Conservation (phyloP, 805 yeast genomes). For the Metschnikowia santaceciliae region DNA sequence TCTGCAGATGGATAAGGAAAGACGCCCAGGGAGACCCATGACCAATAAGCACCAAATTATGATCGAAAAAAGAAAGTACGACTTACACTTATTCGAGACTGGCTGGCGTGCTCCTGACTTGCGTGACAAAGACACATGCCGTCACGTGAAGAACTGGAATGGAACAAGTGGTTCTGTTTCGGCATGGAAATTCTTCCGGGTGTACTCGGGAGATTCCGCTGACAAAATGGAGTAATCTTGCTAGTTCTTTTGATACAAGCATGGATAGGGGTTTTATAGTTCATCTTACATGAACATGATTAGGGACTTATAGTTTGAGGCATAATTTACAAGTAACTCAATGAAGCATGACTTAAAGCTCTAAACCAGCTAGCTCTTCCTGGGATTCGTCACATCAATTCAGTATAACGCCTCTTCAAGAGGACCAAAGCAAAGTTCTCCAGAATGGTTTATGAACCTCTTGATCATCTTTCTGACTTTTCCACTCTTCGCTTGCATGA, state of each 20-base stretch:
- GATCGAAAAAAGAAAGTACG: conserved; percentile 59
- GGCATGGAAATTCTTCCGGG: conserved; percentile 47
- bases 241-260: neutral
- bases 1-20: conserved; percentile 50
- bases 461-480: neutral
- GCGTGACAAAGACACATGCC: conserved; percentile 55
- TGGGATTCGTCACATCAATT: neutral
- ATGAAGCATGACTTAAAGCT: neutral
- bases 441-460: neutral
- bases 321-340: neutral
- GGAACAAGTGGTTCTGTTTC: conserved; percentile 77
- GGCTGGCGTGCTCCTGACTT: conserved; percentile 77
- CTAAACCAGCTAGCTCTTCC: neutral
- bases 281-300: neutral
- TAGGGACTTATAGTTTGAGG: neutral
- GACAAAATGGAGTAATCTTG: conserved; percentile 9
- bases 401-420: neutral
- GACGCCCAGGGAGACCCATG: conserved; percentile 89
- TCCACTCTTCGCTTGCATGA: neutral
- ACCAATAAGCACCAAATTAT: conserved; percentile 63
- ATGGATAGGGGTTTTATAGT: neutral
- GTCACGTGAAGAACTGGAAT: conserved; percentile 67
- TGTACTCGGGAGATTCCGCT: conserved; percentile 22
- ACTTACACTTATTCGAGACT: conserved; percentile 54
- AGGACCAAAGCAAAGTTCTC: conserved; percentile 5